Evolutionary conservation across 306 rosid genomes (phyloP).

Genomic region (Malus orientalis): DNA sequence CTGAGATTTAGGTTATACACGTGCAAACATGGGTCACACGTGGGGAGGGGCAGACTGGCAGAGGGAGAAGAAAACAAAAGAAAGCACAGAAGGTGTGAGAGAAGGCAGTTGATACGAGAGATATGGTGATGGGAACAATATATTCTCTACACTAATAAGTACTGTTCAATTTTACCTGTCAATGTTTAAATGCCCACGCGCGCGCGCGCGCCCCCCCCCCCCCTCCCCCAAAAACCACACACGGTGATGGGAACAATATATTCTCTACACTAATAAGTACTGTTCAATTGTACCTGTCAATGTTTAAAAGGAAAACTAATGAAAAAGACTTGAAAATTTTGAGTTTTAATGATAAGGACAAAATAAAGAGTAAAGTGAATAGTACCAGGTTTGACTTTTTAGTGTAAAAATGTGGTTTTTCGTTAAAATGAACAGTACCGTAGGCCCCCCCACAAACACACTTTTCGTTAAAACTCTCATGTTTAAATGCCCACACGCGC

Average conservation of each 20-base stretch:
- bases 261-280: conserved; percentile 20
- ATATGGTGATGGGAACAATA: conserved; percentile 32
- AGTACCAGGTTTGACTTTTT: no score
- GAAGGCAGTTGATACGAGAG: background rate
- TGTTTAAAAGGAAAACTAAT: background rate
- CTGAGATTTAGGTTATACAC: conserved; percentile 18
- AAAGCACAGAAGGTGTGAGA: conserved; percentile 9
- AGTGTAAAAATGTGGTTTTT: no score
- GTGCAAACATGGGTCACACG: conserved; percentile 52
- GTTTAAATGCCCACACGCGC: background rate
- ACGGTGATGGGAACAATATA: conserved; percentile 31
- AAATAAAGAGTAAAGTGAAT: no score
- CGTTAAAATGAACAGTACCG: no score
- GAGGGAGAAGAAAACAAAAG: conserved; percentile 20
- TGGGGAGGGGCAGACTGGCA: conserved; percentile 17
- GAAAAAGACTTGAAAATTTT: no score
- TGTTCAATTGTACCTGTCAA: conserved; percentile 26
- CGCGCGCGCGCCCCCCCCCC: no score
- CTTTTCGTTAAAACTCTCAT: background rate
- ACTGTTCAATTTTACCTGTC: conserved; percentile 24
- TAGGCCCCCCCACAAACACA: no score
- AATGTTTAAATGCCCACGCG: conserved; percentile 2
- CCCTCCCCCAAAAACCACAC: background rate
- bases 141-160: conserved; percentile 24
- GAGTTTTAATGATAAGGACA: no score